Percentiles rank a stretch among this genome's conserved stretches.
phyloP scores from a whole-genome alignment of 164 flowering plant genomes.

The Nelumbo lutea region DNA sequence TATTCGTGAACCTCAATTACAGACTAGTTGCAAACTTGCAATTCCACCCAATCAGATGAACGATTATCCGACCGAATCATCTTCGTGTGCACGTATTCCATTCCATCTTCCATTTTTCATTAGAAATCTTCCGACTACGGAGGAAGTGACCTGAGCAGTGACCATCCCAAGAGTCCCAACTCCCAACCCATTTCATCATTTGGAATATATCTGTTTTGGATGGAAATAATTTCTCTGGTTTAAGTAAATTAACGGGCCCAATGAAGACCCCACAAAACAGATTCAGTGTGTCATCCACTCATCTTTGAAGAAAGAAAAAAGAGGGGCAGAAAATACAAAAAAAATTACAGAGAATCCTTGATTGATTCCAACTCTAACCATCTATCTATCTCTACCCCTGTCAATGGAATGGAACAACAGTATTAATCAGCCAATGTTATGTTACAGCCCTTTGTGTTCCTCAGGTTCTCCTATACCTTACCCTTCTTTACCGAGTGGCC shows the following conservation, averaged over 20 bases:
- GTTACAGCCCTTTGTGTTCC: not conserved
- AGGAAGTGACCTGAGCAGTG: not conserved
- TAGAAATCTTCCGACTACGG: no score
- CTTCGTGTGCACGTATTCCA: no score
- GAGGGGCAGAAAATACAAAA: not conserved
- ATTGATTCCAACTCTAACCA: conserved; percentile 17
- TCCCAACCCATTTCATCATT: not conserved
- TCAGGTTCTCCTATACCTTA: conserved; percentile 13
- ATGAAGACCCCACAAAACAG: conserved; percentile 24
- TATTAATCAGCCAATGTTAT: conserved; percentile 28
- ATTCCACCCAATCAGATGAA: no score
- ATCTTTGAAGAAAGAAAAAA: no score
- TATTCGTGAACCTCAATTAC: no score
- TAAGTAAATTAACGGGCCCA: conserved; percentile 25
- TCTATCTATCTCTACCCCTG: conserved; percentile 10
- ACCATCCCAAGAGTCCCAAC: not conserved
- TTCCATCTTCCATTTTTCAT: no score
- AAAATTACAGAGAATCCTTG: conserved; percentile 26
- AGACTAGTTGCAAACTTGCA: no score
- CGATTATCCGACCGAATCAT: no score
- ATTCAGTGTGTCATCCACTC: not conserved
- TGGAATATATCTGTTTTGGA: conserved; percentile 2
- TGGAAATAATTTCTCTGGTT: conserved; percentile 22
- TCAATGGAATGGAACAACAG: conserved; percentile 9
- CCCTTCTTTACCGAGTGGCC: conserved; percentile 70